These are phyloP conservation scores for Flaveria brownii DNA, from an alignment of 129 eudicot species.

Conservation along the genomic window DNA sequence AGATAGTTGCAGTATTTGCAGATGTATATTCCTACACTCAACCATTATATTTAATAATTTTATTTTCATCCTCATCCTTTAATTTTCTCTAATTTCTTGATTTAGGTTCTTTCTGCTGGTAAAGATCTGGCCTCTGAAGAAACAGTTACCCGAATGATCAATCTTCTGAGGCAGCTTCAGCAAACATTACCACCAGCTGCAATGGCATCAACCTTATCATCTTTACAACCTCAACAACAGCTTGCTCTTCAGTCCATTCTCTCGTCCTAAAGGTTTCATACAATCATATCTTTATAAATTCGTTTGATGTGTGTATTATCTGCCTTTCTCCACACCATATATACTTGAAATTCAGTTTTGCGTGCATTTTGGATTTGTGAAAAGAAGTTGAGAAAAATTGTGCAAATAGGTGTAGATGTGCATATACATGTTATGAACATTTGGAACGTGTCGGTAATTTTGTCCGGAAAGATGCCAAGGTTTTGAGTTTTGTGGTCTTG, in stretches of 20 bases:
- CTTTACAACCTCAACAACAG: constrained; percentile 95
- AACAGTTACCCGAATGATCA: constrained; percentile 76
- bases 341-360: constrained; percentile 29
- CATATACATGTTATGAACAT: constrained; percentile 38
- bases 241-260: constrained; percentile 82
- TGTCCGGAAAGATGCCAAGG: constrained; percentile 15
- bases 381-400: constrained; percentile 16
- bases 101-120: constrained; percentile 83
- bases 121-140: constrained; percentile 91
- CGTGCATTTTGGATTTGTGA: constrained; percentile 37
- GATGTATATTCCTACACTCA: constrained; percentile 47
- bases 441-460: constrained; percentile 18
- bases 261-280: constrained; percentile 45
- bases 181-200: constrained; percentile 83
- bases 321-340: constrained; percentile 21
- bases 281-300: neutral
- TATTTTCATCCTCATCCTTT: neutral
- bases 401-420: constrained; percentile 40
- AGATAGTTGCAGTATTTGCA: constrained; percentile 91
- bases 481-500: constrained; percentile 33
- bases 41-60: neutral
- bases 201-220: constrained; percentile 80
- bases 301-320: constrained; percentile 24
- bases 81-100: neutral
- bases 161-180: constrained; percentile 83